These are phyloP conservation scores for Rhynchospora pubera DNA, from an alignment of 176 grass and related monocot genomes.

Conservation along the genomic window DNA sequence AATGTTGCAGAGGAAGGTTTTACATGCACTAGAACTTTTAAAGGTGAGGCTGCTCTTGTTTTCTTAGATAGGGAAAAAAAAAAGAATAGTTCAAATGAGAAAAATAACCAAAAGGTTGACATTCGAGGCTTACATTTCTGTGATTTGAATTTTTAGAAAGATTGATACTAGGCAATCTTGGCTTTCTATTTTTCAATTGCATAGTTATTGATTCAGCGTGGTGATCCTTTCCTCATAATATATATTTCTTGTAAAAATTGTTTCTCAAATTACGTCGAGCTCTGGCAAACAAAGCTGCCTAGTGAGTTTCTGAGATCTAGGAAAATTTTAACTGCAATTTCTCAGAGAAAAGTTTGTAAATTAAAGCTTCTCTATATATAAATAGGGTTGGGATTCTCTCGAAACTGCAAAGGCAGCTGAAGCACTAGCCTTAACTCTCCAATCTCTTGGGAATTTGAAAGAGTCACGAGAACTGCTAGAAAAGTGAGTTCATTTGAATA, in stretches of 20 bases:
- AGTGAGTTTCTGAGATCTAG: not conserved
- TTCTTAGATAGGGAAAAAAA: not conserved
- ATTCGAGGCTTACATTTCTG: not conserved
- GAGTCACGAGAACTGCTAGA: constrained; percentile 86
- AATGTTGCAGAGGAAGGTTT: constrained; percentile 87
- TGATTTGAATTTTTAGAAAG: not conserved
- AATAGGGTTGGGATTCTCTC: constrained; percentile 83
- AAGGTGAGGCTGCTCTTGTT: constrained; percentile 30
- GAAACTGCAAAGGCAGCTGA: constrained; percentile 55
- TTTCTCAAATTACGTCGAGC: not conserved
- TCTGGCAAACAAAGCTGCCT: not conserved
- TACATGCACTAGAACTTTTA: constrained; percentile 68
- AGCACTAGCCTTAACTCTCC: constrained; percentile 50
- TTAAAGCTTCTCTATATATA: not conserved
- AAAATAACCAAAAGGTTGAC: not conserved
- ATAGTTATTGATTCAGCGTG: not conserved
- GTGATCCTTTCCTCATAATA: not conserved
- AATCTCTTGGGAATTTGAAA: constrained; percentile 43
- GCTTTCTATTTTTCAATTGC: not conserved
- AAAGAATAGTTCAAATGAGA: not conserved
- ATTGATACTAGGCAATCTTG: not conserved
- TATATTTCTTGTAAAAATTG: not conserved
- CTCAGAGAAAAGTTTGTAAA: not conserved
- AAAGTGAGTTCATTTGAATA: constrained; percentile 37
- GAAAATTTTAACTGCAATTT: not conserved